Evolutionary conservation across 1,139 yeast genomes (phyloP), one percentile per base, ranked within the genome.

Genomic region (Pichia sp.): DNA sequence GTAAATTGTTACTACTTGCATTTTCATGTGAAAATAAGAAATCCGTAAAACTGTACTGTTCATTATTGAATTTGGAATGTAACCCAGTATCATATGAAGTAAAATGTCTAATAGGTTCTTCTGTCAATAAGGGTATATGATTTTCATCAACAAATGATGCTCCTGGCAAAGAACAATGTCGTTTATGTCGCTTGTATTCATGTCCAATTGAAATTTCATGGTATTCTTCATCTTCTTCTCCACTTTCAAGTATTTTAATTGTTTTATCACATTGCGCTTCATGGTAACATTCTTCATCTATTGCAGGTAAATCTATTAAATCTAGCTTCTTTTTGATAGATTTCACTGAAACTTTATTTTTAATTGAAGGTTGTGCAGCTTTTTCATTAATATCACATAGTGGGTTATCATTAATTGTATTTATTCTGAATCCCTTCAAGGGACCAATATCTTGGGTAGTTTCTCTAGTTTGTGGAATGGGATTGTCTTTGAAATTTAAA

Each of bases 1-100:
- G 18, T 44, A 45, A 6, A 48, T 38, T n/a, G 7, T 28, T 16
- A 30, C 25, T 27, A 9, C 35, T 14, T 34, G 35, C 11, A 8
- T 9, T 13, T 3, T 24, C 33, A n/a, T 28, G 25, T 9, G 7
- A 23, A 19, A 38, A 34, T 18, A 38, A 18, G 20, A 50, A 46
- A 26, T 49, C 55, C 5, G 46, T 32, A 11, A 49, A 15, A 16
- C 45, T 32, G 20, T 38, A 44, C 8, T 40, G 37, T 9, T 33
- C 31, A 6, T 10, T 5, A 5, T 37, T 25, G 18, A 36, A 32
- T 23, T 19, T 38, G 4, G 45, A 32, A 24, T 53, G 47, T 33
- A 58, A 41, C 6, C 56, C 62, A 2, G 59, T 56, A 31, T 57
- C 61, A 40, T 51, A 50, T 1, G 62, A 58, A 13, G 47, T 50